Percentiles rank a stretch among this genome's conserved stretches.
Conservation (phyloP, 345 rosid species). For the Arabis hirsuta region DNA sequence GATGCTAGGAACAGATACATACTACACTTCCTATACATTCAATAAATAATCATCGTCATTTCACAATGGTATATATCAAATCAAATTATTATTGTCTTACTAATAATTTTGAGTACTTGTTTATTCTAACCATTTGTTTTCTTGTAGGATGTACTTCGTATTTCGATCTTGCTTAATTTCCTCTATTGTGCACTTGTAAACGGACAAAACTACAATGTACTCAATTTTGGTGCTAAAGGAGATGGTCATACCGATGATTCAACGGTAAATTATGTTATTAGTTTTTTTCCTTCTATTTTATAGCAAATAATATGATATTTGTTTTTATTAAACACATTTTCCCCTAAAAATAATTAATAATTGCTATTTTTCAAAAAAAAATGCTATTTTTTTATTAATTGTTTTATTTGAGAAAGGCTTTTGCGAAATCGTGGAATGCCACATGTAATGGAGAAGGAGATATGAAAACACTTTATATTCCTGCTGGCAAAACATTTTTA, state of each 20-base stretch:
- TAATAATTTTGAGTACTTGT: not conserved
- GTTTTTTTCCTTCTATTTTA: not conserved
- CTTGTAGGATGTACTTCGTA: not conserved
- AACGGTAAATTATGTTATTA: constrained; percentile 9
- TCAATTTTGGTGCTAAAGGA: constrained; percentile 32
- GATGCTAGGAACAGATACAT: not conserved
- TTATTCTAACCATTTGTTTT: not conserved
- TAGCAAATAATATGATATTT: not conserved
- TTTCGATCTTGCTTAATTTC: constrained; percentile 3
- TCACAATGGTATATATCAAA: constrained; percentile 27
- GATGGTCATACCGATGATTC: constrained; percentile 40
- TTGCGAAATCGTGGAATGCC: constrained; percentile 24
- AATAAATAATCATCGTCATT: not conserved
- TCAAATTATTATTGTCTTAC: not conserved
- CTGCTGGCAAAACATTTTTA: constrained; percentile 34
- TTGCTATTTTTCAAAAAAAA: not conserved
- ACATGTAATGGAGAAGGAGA: constrained; percentile 25
- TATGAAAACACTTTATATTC: constrained; percentile 25
- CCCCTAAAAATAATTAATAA: too few relatives aligned
- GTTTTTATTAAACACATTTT: not conserved
- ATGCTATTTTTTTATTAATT: not conserved
- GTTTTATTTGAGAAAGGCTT: constrained; percentile 22
- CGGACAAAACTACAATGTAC: constrained; percentile 33
- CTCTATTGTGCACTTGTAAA: constrained; percentile 25
- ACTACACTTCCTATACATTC: not conserved